Evolutionary conservation across 108 stramenopile species (phyloP).

Genomic region (Cyclostephanos invisitatus): DNA sequence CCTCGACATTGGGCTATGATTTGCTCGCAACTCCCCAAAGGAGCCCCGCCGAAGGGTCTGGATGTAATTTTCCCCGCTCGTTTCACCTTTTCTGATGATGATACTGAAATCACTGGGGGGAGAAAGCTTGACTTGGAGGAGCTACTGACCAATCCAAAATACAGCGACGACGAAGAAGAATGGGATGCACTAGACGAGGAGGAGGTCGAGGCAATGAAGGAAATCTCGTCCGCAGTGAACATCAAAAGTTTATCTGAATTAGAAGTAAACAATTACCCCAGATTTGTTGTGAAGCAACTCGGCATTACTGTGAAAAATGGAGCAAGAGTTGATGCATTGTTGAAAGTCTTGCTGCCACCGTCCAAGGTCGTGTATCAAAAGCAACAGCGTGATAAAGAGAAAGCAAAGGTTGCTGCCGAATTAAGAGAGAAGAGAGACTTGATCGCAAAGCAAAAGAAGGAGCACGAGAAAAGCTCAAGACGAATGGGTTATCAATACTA

Average conservation of each 20-base stretch:
- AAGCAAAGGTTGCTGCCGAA: slow-evolving; percentile 70
- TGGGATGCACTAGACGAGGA: slow-evolving; percentile 87
- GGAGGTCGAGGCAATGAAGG: slow-evolving; percentile 85
- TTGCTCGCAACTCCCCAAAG: slow-evolving; percentile 57
- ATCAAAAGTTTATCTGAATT: slow-evolving; percentile 70
- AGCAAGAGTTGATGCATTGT: slow-evolving; percentile 60
- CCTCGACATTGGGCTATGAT: slow-evolving; percentile 84
- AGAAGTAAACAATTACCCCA: slow-evolving; percentile 71
- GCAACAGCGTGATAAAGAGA: slow-evolving; percentile 73
- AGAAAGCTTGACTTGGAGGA: slow-evolving; percentile 63
- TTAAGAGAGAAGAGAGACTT: slow-evolving; percentile 69
- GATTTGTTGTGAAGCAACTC: slow-evolving; percentile 67
- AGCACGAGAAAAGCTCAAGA: slow-evolving; percentile 46
- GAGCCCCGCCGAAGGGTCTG: slow-evolving; percentile 64
- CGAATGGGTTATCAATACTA: slow-evolving; percentile 39
- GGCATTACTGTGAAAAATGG: slow-evolving; percentile 46
- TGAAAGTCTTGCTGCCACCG: slow-evolving; percentile 75
- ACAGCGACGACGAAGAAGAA: slow-evolving; percentile 73
- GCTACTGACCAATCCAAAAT: slow-evolving; percentile 49
- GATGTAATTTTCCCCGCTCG: slow-evolving; percentile 77
- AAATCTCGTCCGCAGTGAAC: slow-evolving; percentile 73
- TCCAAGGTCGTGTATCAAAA: slow-evolving; percentile 72
- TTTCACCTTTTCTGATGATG: slow-evolving; percentile 60
- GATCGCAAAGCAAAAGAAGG: slow-evolving; percentile 57
- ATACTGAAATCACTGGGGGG: slow-evolving; percentile 67